Evolutionary conservation across 2,329 filamentous ascomycete species (phyloP).

Genomic region (Boeremia exigua): DNA sequence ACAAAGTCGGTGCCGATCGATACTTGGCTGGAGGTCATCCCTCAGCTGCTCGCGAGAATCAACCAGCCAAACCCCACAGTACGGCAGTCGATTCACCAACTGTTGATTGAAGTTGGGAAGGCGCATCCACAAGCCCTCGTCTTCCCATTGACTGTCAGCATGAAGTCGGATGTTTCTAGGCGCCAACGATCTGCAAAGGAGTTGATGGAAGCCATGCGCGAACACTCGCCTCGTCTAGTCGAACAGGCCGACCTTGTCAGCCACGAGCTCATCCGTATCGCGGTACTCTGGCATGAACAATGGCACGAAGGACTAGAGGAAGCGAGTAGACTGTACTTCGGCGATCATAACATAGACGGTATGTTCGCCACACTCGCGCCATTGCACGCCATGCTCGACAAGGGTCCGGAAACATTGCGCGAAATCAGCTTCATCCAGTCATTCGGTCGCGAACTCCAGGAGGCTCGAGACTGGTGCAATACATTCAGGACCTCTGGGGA

Average conservation of each 20-base stretch:
- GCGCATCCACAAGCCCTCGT: constrained; percentile 95
- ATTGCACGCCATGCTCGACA: constrained; percentile 88
- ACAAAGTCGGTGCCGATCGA: constrained; percentile 93
- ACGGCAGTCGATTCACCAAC: constrained; percentile 86
- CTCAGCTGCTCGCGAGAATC: constrained; percentile 95
- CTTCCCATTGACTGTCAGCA: constrained; percentile 95
- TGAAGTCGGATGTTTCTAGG: constrained; percentile 89
- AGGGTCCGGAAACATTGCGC: constrained; percentile 87
- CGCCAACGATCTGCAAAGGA: constrained; percentile 86
- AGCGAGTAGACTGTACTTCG: constrained; percentile 94
- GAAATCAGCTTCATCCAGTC: constrained; percentile 98
- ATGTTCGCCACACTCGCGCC: constrained; percentile 94
- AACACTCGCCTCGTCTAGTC: constrained; percentile 89
- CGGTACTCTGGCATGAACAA: constrained; percentile 96
- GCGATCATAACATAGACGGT: constrained; percentile 94
- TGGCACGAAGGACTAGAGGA: constrained; percentile 99
- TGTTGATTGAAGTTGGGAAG: constrained; percentile 90
- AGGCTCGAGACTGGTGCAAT: constrained; percentile 94
- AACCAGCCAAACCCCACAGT: constrained; percentile 93
- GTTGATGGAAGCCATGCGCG: constrained; percentile 98
- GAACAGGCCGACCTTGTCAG: constrained; percentile 96
- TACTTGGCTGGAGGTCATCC: constrained; percentile 98
- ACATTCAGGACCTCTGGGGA: constrained; percentile 90
- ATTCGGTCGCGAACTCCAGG: constrained; percentile 92
- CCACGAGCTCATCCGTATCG: constrained; percentile 94